phyloP scores from a whole-genome alignment of 352 stramenopile genomes.

The Pythium aristosporum region DNA sequence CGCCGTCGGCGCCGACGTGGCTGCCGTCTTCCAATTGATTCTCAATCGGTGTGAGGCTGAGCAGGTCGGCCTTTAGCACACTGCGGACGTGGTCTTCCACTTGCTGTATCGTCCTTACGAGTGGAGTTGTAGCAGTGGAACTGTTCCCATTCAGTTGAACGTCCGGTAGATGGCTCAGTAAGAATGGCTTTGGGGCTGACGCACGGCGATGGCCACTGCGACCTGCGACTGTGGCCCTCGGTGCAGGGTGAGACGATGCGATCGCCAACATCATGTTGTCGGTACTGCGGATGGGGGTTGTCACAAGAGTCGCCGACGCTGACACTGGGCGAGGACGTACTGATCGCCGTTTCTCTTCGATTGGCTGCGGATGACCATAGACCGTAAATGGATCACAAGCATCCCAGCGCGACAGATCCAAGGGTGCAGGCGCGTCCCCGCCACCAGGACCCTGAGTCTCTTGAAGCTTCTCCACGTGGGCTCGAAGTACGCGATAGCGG shows the following conservation, averaged over 20 bases:
- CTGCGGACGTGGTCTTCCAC: constrained; percentile 56
- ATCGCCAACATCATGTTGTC: not conserved
- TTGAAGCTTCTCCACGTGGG: constrained; percentile 15
- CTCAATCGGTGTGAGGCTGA: constrained; percentile 34
- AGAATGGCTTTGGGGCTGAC: constrained; percentile 16
- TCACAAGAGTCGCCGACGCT: constrained; percentile 19
- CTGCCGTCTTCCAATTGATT: constrained; percentile 57
- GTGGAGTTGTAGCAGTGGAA: not conserved
- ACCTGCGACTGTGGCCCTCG: not conserved
- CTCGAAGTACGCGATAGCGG: constrained; percentile 40
- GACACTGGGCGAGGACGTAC: constrained; percentile 28
- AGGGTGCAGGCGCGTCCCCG: not conserved
- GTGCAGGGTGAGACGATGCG: constrained; percentile 2
- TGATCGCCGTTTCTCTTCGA: constrained; percentile 29
- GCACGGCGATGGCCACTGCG: not conserved
- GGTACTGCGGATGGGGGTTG: not conserved
- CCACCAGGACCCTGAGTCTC: not conserved
- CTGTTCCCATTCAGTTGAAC: not conserved
- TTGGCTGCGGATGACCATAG: constrained; percentile 45
- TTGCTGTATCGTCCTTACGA: constrained; percentile 20
- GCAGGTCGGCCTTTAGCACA: constrained; percentile 48
- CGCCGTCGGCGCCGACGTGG: constrained; percentile 45
- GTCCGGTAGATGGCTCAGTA: constrained; percentile 19
- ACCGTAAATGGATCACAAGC: constrained; percentile 44
- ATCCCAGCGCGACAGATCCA: constrained; percentile 18